These are phyloP conservation scores for Amphirosellinia nigrospora DNA, from an alignment of 495 filamentous ascomycete genomes.

Conservation along the genomic window DNA sequence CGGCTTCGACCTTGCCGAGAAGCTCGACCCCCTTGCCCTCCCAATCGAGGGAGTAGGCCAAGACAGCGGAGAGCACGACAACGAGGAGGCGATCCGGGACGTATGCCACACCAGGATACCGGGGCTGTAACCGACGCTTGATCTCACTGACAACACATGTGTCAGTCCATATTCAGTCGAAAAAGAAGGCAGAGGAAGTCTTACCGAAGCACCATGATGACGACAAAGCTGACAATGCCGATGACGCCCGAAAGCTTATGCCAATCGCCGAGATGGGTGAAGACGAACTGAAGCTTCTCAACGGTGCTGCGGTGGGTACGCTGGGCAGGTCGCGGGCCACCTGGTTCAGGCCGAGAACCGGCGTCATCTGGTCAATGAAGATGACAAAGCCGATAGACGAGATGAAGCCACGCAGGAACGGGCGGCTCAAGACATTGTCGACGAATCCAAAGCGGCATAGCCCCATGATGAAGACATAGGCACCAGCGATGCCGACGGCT, in stretches of 20 bases:
- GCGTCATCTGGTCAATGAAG: slow-evolving; percentile 90
- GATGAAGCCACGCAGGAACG: slow-evolving; percentile 94
- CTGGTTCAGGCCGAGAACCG: slow-evolving; percentile 79
- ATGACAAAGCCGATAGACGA: slow-evolving; percentile 96
- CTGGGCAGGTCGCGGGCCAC: slow-evolving; percentile 61
- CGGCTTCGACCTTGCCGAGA: slow-evolving; percentile 78
- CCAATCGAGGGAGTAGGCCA: slow-evolving; percentile 83
- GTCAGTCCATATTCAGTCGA: neutral
- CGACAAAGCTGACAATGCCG: slow-evolving; percentile 76
- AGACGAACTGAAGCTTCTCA: slow-evolving; percentile 81
- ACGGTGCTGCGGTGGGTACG: slow-evolving; percentile 82
- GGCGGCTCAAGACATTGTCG: slow-evolving; percentile 90
- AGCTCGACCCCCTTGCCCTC: slow-evolving; percentile 80
- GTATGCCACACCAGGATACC: slow-evolving; percentile 82
- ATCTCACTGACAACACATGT: slow-evolving; percentile 61
- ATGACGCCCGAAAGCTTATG: slow-evolving; percentile 78
- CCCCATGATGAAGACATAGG: slow-evolving; percentile 84
- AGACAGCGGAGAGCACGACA: slow-evolving; percentile 82
- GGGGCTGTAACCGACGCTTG: slow-evolving; percentile 81
- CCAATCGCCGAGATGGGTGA: slow-evolving; percentile 65
- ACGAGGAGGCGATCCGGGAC: slow-evolving; percentile 92
- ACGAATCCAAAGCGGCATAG: slow-evolving; percentile 87
- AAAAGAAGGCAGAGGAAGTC: neutral
- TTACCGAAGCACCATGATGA: slow-evolving; percentile 86
- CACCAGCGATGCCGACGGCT: slow-evolving; percentile 83